phyloP scores from a whole-genome alignment of 192 early-diverging fungal species.

The Backusella liffmaniae region DNA sequence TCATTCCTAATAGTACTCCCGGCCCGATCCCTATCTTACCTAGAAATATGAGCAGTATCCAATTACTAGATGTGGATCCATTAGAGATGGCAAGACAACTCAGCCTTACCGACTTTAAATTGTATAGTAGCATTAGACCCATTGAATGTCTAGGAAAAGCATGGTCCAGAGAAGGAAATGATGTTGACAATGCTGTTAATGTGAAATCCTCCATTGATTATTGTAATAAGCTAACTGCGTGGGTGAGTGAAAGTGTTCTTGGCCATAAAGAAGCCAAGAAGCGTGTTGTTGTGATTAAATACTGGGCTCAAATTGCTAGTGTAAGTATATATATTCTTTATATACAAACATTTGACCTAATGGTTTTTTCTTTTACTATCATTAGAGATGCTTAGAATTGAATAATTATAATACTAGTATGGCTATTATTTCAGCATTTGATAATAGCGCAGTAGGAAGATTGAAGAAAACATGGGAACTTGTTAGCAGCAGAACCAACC shows the following conservation, averaged over 20 bases:
- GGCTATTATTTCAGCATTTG: constrained; percentile 86
- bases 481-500: constrained; percentile 44
- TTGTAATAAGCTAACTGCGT: constrained; percentile 81
- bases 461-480: constrained; percentile 88
- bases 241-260: constrained; percentile 85
- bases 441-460: constrained; percentile 84
- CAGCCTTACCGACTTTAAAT: constrained; percentile 80
- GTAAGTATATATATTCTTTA: constrained; percentile 26
- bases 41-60: constrained; percentile 70
- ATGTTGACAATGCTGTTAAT: constrained; percentile 71
- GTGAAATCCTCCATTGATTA: constrained; percentile 84
- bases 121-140: constrained; percentile 82
- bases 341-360: not conserved
- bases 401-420: constrained; percentile 96
- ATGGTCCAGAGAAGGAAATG: constrained; percentile 65
- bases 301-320: constrained; percentile 80
- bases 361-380: constrained; percentile 9
- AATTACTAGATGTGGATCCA: constrained; percentile 86
- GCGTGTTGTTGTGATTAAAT: constrained; percentile 74
- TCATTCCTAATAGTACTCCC: constrained; percentile 62
- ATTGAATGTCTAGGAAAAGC: constrained; percentile 88
- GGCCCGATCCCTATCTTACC: constrained; percentile 83
- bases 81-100: constrained; percentile 94
- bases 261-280: constrained; percentile 78
- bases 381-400: constrained; percentile 71